These are phyloP conservation scores for Penicillium waksmanii DNA, from an alignment of 495 filamentous ascomycete genomes.

Conservation along the genomic window DNA sequence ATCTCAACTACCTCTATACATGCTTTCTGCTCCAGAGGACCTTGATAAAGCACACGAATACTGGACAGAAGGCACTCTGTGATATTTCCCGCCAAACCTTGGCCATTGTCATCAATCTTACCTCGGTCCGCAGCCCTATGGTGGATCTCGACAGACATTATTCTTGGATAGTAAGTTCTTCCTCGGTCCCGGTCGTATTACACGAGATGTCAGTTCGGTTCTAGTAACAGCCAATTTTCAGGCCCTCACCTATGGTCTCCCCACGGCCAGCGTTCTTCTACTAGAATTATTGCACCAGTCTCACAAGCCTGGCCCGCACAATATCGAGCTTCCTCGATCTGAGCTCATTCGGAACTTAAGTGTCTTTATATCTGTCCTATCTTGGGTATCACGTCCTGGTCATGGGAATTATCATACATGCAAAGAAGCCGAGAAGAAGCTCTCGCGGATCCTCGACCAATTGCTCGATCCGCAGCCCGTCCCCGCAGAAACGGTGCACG, in stretches of 20 bases:
- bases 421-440: constrained; percentile 47
- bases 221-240: constrained; percentile 17
- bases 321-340: constrained; percentile 54
- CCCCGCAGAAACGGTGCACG: constrained; percentile 34
- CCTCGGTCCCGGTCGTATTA: not conserved
- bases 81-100: constrained; percentile 58
- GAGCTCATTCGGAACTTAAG: constrained; percentile 67
- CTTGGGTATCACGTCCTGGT: constrained; percentile 55
- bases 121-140: constrained; percentile 50
- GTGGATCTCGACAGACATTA: constrained; percentile 55
- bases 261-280: constrained; percentile 60
- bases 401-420: constrained; percentile 60
- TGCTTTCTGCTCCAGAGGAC: constrained; percentile 62
- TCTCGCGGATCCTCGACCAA: constrained; percentile 48
- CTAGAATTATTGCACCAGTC: constrained; percentile 65
- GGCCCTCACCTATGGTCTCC: constrained; percentile 59
- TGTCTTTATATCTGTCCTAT: constrained; percentile 61
- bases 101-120: constrained; percentile 47
- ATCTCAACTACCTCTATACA: constrained; percentile 58
- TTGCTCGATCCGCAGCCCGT: constrained; percentile 44
- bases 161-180: constrained; percentile 58
- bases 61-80: constrained; percentile 53
- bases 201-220: too few species aligned
- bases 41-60: constrained; percentile 54
- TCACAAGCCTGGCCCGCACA: constrained; percentile 40